Evolutionary conservation across 352 stramenopile genomes (phyloP).

Genomic region (Globisporangium echinulatum): DNA sequence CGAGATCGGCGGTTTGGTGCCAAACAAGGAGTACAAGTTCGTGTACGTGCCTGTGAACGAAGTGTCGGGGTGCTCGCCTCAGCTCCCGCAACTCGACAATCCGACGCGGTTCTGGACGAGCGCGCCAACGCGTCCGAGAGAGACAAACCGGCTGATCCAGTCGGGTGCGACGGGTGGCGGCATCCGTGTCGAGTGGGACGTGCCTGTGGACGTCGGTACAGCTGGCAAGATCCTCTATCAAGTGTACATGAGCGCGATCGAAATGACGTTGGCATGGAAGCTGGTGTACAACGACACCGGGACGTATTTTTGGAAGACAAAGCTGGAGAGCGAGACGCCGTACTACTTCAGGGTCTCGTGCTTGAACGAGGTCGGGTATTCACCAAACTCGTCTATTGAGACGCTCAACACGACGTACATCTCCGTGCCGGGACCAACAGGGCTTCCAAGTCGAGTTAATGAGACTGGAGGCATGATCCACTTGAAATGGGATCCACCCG

Average conservation of each 20-base stretch:
- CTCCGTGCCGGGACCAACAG: slow-evolving; percentile 40
- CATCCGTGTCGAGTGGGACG: slow-evolving; percentile 34
- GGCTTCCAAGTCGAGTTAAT: slow-evolving; percentile 10
- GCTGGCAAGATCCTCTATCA: slow-evolving; percentile 32
- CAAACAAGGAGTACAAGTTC: slow-evolving; percentile 33
- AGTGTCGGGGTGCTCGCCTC: slow-evolving; percentile 28
- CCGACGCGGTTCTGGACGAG: slow-evolving; percentile 22
- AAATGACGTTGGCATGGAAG: slow-evolving; percentile 16
- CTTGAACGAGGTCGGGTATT: slow-evolving; percentile 43
- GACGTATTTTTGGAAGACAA: slow-evolving; percentile 44
- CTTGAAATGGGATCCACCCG: slow-evolving; percentile 31
- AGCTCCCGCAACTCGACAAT: slow-evolving; percentile 1
- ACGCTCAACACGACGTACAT: slow-evolving; percentile 36
- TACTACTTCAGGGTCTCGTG: slow-evolving; percentile 50
- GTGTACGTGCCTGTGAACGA: slow-evolving; percentile 41
- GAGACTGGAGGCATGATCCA: slow-evolving; percentile 35
- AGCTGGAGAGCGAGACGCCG: slow-evolving; percentile 29
- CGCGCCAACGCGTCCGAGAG: slow-evolving; percentile 12
- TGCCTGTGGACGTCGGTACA: slow-evolving; percentile 36
- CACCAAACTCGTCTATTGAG: slow-evolving; percentile 18
- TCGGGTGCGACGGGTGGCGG: slow-evolving; percentile 40
- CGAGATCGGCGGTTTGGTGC: slow-evolving; percentile 33
- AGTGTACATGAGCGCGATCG: slow-evolving; percentile 37
- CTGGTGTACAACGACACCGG: slow-evolving; percentile 39
- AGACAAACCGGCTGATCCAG: slow-evolving; percentile 24